Evolutionary conservation across 768 basidiomycete species (phyloP), one percentile per base, ranked within the genome.

Genomic region (Trametes cingulata): DNA sequence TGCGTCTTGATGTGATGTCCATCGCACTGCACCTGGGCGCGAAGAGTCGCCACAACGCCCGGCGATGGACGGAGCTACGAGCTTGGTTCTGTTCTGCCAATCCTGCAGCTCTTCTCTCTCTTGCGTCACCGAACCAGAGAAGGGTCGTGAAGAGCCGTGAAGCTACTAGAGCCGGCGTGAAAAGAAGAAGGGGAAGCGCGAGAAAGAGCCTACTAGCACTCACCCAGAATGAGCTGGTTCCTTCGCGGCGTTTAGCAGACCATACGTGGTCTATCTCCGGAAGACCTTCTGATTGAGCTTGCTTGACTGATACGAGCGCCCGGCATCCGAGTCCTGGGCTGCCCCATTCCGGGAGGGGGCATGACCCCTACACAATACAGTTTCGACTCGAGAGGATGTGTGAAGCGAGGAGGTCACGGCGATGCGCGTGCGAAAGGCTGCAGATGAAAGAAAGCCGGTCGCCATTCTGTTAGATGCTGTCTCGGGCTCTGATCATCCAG

Each of bases 351-450:
- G 17, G 35, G 29, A 20, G 48, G 19, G 33, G 10, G 36, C 33
- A 27, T 35, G 29, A 33, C 29, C 47, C 47, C n/a, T 35, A 22
- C 29, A 10, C 29, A 4, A 33, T 33, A 4, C 4, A 33, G 29
- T 33, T 33, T 4, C 6, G 4, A 10, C 17, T n/a, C 17, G 17
- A 43, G 22, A 39, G 51, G 27, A 20, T 27, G 14, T 12, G 7
- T 47, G 43, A 1, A 17, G 19, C 35, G 45, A 24, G 48, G 48
- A 48, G 19, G 40, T 41, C n/a, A 56, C 55, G 61, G 61, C 61
- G 52, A 42, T 63, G 61, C 56, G 39, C 61, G 61, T 63, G 61
- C 52, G 61, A 63, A 62, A 24, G 36, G 19, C 14, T 45, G 40
- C 46, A 50, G 56, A 55, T 54, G 61, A 50, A 19, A 57, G 61